A percentile compares a stretch with the other conserved stretches of the same genome.
Conservation (phyloP, 495 filamentous ascomycete species). For the Tuber borchii region DNA sequence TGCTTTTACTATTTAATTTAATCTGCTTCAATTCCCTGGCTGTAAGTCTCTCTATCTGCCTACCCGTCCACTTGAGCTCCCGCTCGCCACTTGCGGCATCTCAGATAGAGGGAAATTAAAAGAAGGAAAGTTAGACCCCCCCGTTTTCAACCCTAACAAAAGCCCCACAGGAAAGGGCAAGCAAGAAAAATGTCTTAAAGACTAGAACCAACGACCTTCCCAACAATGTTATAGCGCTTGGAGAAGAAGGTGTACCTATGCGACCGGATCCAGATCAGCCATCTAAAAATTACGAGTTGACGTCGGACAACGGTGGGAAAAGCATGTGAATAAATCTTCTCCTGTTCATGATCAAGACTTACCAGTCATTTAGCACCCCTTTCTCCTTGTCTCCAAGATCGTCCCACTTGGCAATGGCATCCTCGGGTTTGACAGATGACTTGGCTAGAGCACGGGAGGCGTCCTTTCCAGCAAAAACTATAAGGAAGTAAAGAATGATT, state of each 20-base stretch:
- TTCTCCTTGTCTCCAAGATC: slow-evolving; percentile 85
- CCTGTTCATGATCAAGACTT: not conserved
- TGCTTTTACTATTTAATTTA: not conserved
- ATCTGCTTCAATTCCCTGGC: not conserved
- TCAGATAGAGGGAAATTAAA: not conserved
- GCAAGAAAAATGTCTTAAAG: slow-evolving; percentile 1
- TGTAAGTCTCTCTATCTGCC: not conserved
- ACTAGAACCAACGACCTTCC: slow-evolving; percentile 60
- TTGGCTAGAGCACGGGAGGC: slow-evolving; percentile 79
- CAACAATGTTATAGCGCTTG: slow-evolving; percentile 91
- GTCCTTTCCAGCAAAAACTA: slow-evolving; percentile 94
- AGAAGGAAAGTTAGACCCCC: not conserved
- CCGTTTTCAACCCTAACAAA: not conserved
- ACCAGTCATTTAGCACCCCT: slow-evolving; percentile 76
- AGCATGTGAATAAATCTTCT: not conserved
- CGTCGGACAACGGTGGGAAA: not conserved
- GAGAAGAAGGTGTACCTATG: slow-evolving; percentile 77
- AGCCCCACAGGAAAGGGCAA: not conserved
- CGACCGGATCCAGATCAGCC: not conserved
- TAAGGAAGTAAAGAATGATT: not conserved
- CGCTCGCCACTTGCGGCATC: not conserved
- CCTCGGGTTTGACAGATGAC: slow-evolving; percentile 78
- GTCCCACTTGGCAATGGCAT: slow-evolving; percentile 76
- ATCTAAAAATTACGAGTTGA: not conserved
- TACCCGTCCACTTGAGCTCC: not conserved